These are phyloP conservation scores for Pachysandra terminalis DNA, from an alignment of 164 flowering plant species.

Conservation along the genomic window DNA sequence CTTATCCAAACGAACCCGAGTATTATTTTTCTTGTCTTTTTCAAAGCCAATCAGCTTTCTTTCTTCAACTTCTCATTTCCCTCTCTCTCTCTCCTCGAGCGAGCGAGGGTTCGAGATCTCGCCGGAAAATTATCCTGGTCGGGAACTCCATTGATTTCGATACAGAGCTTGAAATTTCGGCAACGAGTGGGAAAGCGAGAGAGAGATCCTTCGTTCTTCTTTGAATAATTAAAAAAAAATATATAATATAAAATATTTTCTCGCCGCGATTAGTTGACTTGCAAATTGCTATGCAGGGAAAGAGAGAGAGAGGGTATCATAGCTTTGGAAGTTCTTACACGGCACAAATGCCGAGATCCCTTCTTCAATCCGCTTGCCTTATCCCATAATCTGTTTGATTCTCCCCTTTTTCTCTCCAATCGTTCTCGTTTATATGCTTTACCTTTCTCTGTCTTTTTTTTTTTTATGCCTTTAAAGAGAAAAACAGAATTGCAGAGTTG, in stretches of 20 bases:
- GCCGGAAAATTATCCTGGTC: conserved; percentile 5
- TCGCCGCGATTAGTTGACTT: conserved; percentile 35
- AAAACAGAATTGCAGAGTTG: background rate
- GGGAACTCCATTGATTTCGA: conserved; percentile 8
- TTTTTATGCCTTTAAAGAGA: background rate
- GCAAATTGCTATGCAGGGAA: conserved; percentile 85
- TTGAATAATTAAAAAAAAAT: background rate
- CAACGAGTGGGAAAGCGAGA: background rate
- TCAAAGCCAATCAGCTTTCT: background rate
- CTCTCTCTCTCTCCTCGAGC: conserved; percentile 12
- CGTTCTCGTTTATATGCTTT: conserved; percentile 14
- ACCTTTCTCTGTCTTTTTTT: conserved; percentile 2
- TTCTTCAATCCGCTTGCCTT: conserved; percentile 50
- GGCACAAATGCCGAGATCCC: conserved; percentile 78
- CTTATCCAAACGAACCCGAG: background rate
- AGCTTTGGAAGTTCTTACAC: conserved; percentile 66
- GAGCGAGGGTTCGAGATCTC: conserved; percentile 9
- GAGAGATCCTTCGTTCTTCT: background rate
- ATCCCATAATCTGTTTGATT: conserved; percentile 68
- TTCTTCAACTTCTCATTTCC: background rate
- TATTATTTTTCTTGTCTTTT: conserved; percentile 7
- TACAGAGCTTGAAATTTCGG: background rate
- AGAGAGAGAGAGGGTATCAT: conserved; percentile 28
- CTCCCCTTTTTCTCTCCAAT: conserved; percentile 1
- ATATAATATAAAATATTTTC: background rate